Percentiles rank a stretch among this genome's conserved stretches.
phyloP scores from a whole-genome alignment of 495 filamentous ascomycete species.

The Xylaria castorea region DNA sequence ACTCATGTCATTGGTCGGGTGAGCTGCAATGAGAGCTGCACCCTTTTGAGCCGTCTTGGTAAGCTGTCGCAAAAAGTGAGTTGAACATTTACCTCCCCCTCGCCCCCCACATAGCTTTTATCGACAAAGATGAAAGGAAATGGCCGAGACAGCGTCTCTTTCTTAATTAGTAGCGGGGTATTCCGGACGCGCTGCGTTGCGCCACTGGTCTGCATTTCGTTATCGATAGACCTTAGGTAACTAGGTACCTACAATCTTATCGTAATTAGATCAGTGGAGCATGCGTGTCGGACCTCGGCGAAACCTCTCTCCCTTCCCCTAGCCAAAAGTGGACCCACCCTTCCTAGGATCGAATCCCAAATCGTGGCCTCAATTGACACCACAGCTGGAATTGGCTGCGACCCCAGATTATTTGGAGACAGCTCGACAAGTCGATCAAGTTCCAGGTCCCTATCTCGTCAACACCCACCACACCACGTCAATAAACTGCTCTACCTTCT shows the following conservation, averaged over 20 bases:
- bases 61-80: not conserved
- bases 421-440: constrained; percentile 14
- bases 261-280: not conserved
- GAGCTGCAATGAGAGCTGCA: constrained; percentile 19
- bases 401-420: constrained; percentile 21
- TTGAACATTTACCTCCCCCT: constrained; percentile 5
- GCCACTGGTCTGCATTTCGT: not conserved
- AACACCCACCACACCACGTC: constrained; percentile 12
- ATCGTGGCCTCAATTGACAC: constrained; percentile 48
- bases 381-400: constrained; percentile 21
- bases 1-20: constrained; percentile 36
- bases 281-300: constrained; percentile 27
- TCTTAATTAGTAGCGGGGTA: constrained; percentile 13
- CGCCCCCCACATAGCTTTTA: constrained; percentile 3
- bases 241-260: too few relatives aligned
- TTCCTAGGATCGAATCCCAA: constrained; percentile 31
- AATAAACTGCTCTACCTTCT: not conserved
- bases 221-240: constrained; percentile 18
- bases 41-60: constrained; percentile 11
- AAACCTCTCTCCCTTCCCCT: constrained; percentile 33
- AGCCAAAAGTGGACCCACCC: not conserved
- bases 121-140: not conserved
- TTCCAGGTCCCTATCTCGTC: constrained; percentile 7
- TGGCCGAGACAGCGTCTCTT: not conserved
- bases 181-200: constrained; percentile 4